Evolutionary conservation across 2,329 filamentous ascomycete genomes (phyloP), one percentile per base, ranked within the genome.

Genomic region (Cordyceps cicadae): DNA sequence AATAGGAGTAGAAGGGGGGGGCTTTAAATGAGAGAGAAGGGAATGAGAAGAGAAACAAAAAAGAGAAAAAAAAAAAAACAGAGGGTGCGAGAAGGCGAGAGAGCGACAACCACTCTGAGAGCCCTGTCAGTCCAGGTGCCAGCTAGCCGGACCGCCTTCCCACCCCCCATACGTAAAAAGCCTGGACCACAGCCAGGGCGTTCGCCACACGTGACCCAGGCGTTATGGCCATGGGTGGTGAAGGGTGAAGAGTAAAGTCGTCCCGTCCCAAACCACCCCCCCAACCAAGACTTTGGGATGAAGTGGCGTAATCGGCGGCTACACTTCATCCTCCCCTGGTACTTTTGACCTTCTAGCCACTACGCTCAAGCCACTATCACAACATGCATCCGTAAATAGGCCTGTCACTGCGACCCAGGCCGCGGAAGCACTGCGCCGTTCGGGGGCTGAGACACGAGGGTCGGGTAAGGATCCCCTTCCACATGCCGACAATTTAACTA

Each of bases 401-500:
- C 52, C 52, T 58, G 54, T 58, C 24, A 50, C 46, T 3, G 11
- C 15, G 4, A 43, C 15, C 41, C 41, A 43, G 17, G 41, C 41
- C n/a, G 54, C 55, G 55, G 55, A 50, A 58, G 37, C 37, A 15
- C 34, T 39, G 55, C 45, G 48, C 46, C 4, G 2, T 41, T 17
- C 43, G 54, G 45, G 24, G 55, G 48, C 55, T 58, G 55, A 58
- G 55, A 58, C 55, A 58, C n/a, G 19, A 29, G 29, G 29, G 34
- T 49, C 43, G 29, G 41, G 8, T 29, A n/a, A 6, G 43, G n/a
- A 46, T 19, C 19, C 19, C 43, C 24, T 17, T 14, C 17, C 45
- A 24, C 43, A 46, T 7, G 5, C 5, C 5, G 1, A 26, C 21
- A 48, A 24, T 48, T 48, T 56, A 56, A 56, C 29, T 29, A 29